phyloP scores from a whole-genome alignment of 2,329 filamentous ascomycete genomes.

The Metarhizium robertsii region DNA sequence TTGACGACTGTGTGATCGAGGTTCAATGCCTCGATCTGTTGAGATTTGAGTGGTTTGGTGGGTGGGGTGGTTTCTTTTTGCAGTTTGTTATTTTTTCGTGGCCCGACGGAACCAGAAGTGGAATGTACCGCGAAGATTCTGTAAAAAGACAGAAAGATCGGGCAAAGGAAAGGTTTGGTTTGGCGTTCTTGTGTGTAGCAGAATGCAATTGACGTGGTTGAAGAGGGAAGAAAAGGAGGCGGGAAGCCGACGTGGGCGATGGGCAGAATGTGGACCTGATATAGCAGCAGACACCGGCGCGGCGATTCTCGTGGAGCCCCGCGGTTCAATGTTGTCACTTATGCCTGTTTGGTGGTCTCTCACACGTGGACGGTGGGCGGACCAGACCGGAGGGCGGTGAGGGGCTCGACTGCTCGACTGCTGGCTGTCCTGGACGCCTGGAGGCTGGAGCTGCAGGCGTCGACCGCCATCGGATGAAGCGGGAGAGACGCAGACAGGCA shows the following conservation, averaged over 20 bases:
- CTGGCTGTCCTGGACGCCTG: no score
- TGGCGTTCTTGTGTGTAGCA: neutral
- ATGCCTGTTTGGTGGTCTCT: no score
- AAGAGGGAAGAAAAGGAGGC: neutral
- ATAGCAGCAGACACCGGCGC: neutral
- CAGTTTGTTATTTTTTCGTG: neutral
- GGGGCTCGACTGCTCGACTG: no score
- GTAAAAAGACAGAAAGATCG: neutral
- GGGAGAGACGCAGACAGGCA: no score
- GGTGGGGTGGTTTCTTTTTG: neutral
- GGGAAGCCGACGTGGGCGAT: neutral
- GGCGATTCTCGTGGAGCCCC: no score
- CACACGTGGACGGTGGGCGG: no score
- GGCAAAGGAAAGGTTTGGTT: neutral
- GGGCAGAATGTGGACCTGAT: conserved; percentile 2
- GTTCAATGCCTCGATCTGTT: conserved; percentile 39
- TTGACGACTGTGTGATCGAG: conserved; percentile 65
- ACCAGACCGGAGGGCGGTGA: no score
- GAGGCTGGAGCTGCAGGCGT: no score
- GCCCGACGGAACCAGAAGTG: neutral
- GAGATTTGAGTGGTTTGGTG: conserved; percentile 10
- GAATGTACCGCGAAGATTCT: neutral
- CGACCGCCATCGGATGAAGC: no score
- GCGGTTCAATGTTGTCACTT: no score
- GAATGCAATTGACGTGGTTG: neutral